Percentiles rank a stretch among this genome's conserved stretches.
phyloP scores from a whole-genome alignment of 2,329 filamentous ascomycete genomes.

The Lachnellula suecica region DNA sequence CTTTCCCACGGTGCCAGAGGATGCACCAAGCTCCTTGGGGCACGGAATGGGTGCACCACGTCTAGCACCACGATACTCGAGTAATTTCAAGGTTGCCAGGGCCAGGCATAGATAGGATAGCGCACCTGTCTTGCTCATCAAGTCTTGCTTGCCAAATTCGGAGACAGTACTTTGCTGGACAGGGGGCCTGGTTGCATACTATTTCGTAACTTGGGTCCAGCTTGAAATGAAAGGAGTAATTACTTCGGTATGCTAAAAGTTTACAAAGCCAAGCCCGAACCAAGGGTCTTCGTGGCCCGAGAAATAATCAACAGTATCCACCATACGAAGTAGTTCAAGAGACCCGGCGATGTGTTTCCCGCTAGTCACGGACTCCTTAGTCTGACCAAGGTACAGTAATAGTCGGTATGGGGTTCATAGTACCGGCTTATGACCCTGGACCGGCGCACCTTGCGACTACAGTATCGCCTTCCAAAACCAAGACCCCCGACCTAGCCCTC shows the following conservation, averaged over 20 bases:
- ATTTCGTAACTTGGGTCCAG: no score
- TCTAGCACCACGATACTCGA: no score
- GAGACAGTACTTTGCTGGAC: no score
- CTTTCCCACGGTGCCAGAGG: constrained; percentile 10
- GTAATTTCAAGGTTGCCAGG: not conserved
- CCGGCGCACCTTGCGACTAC: not conserved
- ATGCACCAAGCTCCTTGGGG: constrained; percentile 20
- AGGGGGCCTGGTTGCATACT: not conserved
- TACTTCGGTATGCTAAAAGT: no score
- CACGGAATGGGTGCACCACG: not conserved
- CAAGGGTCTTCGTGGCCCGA: not conserved
- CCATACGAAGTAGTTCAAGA: not conserved
- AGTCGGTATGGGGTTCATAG: not conserved
- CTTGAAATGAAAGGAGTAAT: no score
- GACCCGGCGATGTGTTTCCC: constrained; percentile 5
- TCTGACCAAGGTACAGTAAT: constrained; percentile 1
- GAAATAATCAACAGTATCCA: not conserved
- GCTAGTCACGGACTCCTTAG: not conserved
- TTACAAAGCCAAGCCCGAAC: no score
- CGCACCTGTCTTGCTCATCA: no score
- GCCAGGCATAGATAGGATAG: no score
- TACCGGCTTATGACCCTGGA: not conserved
- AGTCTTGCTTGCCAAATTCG: no score
- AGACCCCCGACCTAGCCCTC: not conserved
- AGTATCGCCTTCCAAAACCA: not conserved